Percentiles rank a stretch among this genome's conserved stretches.
Conservation (phyloP, 75 land plant genomes). For the Picea glauca region DNA sequence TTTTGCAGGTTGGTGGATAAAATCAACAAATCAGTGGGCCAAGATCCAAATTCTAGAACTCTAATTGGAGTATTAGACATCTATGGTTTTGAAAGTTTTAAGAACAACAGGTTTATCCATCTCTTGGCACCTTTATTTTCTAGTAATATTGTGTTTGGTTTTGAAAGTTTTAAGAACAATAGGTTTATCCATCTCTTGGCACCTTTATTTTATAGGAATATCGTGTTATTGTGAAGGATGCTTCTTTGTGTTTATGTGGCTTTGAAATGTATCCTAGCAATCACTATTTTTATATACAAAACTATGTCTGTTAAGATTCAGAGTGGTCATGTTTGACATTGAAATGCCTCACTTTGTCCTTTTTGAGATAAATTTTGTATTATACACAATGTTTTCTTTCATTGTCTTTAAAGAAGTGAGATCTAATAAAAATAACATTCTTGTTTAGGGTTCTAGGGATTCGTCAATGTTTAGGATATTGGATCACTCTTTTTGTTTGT, state of each 20-base stretch:
- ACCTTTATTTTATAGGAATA: background rate
- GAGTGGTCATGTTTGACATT: too few relatives aligned
- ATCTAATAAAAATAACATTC: too few relatives aligned
- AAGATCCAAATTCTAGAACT: slow-evolving; percentile 57
- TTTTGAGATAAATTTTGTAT: too few relatives aligned
- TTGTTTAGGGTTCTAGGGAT: too few relatives aligned
- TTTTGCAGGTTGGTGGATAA: slow-evolving; percentile 83
- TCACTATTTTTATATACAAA: too few relatives aligned
- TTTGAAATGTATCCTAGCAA: background rate
- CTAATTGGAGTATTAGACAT: slow-evolving; percentile 89
- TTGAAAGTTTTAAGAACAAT: slow-evolving; percentile 77
- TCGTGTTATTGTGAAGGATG: background rate
- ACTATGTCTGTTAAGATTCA: too few relatives aligned
- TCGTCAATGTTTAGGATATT: too few relatives aligned
- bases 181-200: slow-evolving; percentile 36
- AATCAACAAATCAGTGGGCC: slow-evolving; percentile 83
- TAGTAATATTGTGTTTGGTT: slow-evolving; percentile 27
- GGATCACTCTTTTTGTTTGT: too few relatives aligned
- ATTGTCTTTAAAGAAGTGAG: too few relatives aligned
- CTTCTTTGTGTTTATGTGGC: background rate
- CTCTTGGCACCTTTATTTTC: background rate
- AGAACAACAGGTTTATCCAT: slow-evolving; percentile 57
- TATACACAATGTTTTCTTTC: too few relatives aligned
- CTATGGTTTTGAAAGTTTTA: slow-evolving; percentile 93
- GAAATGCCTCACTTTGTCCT: too few relatives aligned